These are phyloP conservation scores for Paspalum vaginatum DNA, from an alignment of 176 grass and related monocot genomes.

Conservation along the genomic window DNA sequence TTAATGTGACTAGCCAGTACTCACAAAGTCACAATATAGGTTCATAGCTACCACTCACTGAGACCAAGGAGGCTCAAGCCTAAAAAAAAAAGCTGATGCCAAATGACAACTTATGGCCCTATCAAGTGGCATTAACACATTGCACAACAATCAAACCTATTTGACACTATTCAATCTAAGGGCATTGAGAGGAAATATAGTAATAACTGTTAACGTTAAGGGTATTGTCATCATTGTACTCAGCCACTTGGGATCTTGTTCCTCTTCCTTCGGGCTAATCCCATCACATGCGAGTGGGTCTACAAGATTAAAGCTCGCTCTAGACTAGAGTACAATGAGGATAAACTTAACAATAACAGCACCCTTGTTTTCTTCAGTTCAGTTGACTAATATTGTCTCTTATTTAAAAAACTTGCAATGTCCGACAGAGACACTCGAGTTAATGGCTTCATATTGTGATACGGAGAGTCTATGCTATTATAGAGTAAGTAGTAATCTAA, in stretches of 20 bases:
- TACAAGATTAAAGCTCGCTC: too few species aligned
- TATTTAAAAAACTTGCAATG: neutral
- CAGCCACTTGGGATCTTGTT: too few species aligned
- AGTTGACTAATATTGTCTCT: neutral
- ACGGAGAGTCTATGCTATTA: neutral
- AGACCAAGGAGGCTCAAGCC: neutral
- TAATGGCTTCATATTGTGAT: neutral
- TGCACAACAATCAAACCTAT: neutral
- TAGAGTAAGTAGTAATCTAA: neutral
- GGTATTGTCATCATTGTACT: too few species aligned
- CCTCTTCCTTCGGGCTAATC: too few species aligned
- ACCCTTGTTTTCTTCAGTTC: neutral
- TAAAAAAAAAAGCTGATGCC: neutral
- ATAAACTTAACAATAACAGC: neutral
- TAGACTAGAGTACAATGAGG: too few species aligned
- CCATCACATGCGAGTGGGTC: too few species aligned
- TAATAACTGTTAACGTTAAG: neutral
- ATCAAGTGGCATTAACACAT: neutral
- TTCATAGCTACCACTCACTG: neutral
- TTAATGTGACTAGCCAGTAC: neutral
- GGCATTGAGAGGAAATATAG: neutral
- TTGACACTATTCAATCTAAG: neutral
- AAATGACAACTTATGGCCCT: neutral
- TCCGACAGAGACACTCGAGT: neutral
- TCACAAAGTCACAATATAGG: neutral